These are phyloP conservation scores for Vinca major DNA, from an alignment of 305 asterid genomes.

Conservation along the genomic window DNA sequence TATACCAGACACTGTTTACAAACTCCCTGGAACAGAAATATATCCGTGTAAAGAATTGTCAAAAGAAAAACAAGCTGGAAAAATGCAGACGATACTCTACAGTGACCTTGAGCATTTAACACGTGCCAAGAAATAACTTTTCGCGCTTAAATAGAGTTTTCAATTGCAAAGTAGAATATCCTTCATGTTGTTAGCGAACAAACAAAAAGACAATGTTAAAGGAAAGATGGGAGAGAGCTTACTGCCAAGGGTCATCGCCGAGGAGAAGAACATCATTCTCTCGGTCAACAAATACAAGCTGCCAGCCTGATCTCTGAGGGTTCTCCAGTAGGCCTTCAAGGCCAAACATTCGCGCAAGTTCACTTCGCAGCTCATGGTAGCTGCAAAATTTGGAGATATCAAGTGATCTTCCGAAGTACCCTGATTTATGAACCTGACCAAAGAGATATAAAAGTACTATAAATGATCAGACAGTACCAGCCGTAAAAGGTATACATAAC, in stretches of 20 bases:
- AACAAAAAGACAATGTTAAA: background rate
- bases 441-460: background rate
- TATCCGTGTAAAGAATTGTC: background rate
- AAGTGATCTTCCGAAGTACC: conserved; percentile 82
- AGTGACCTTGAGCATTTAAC: background rate
- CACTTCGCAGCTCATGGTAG: conserved; percentile 81
- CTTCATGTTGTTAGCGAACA: conserved; percentile 4
- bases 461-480: background rate
- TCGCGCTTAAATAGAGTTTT: background rate
- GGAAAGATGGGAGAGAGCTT: conserved; percentile 25
- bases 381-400: conserved; percentile 92
- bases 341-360: conserved; percentile 89
- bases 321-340: conserved; percentile 91
- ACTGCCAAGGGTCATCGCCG: conserved; percentile 99
- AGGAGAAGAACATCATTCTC: conserved; percentile 94
- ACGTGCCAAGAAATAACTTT: background rate
- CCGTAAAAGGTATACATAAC: background rate
- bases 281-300: conserved; percentile 99
- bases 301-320: conserved; percentile 99
- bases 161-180: background rate
- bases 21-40: conserved; percentile 54
- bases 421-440: conserved; percentile 80
- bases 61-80: background rate
- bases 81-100: background rate
- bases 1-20: conserved; percentile 73